Conservation (phyloP, 2,329 filamentous ascomycete species). For the Diaporthe australafricana region DNA sequence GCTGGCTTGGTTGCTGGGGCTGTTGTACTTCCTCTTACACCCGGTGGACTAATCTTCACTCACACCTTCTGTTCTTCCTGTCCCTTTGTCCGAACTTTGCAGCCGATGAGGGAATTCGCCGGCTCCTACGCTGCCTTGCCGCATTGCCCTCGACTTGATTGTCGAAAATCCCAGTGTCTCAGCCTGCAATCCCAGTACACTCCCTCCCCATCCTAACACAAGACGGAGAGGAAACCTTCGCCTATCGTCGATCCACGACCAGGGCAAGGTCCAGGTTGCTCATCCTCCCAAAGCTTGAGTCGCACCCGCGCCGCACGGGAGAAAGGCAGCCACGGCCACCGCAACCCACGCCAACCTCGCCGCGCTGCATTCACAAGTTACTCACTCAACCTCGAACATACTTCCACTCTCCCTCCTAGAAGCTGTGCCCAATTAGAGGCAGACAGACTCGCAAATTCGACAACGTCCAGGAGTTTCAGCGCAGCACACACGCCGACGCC, state of each 20-base stretch:
- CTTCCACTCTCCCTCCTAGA: background rate
- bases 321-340: background rate
- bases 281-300: constrained; percentile 7
- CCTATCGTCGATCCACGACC: constrained; percentile 21
- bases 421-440: background rate
- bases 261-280: constrained; percentile 22
- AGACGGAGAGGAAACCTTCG: background rate
- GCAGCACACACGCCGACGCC: background rate
- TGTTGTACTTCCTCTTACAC: background rate
- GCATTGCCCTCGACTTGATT: background rate
- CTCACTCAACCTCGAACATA: background rate
- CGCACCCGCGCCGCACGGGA: constrained; percentile 3
- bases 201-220: background rate
- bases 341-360: background rate
- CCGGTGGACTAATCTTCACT: background rate
- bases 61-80: background rate
- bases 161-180: background rate
- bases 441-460: background rate
- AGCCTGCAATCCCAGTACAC: background rate
- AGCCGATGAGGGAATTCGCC: constrained; percentile 9
- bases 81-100: constrained; percentile 22
- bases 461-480: background rate
- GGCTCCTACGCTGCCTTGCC: background rate
- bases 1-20: background rate
- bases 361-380: background rate